Conservation (phyloP, 495 filamentous ascomycete species). For the Hypoxylon crocopeplum region DNA sequence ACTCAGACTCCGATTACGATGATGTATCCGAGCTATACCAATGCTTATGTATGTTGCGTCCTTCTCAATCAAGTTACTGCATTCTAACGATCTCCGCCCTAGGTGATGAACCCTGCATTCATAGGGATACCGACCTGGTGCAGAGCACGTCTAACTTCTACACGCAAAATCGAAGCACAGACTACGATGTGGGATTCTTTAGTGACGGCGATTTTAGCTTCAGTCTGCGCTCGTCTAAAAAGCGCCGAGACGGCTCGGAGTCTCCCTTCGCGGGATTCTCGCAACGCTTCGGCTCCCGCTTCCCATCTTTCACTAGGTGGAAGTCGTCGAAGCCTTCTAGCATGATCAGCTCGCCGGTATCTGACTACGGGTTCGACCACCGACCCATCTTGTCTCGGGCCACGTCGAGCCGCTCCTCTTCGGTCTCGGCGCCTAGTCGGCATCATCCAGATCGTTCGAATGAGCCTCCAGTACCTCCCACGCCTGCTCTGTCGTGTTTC, state of each 20-base stretch:
- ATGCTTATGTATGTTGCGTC: conserved; percentile 58
- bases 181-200: conserved; percentile 68
- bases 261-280: conserved; percentile 68
- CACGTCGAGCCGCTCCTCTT: conserved; percentile 73
- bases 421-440: conserved; percentile 65
- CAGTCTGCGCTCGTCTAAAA: conserved; percentile 57
- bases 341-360: conserved; percentile 54
- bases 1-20: conserved; percentile 53
- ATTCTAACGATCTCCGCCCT: conserved; percentile 12
- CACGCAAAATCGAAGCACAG: conserved; percentile 41
- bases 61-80: not conserved
- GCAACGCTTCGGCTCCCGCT: conserved; percentile 70
- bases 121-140: conserved; percentile 44
- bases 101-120: conserved; percentile 56
- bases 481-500: conserved; percentile 70
- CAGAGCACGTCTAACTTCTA: conserved; percentile 50
- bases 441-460: conserved; percentile 55
- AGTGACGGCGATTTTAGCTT: conserved; percentile 65
- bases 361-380: conserved; percentile 53
- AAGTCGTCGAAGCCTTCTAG: conserved; percentile 62
- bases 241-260: conserved; percentile 66
- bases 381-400: conserved; percentile 51
- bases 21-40: conserved; percentile 51
- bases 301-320: conserved; percentile 75
- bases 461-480: conserved; percentile 65